Evolutionary conservation across 352 stramenopile genomes (phyloP).

Genomic region (Pythium pyrilobum): DNA sequence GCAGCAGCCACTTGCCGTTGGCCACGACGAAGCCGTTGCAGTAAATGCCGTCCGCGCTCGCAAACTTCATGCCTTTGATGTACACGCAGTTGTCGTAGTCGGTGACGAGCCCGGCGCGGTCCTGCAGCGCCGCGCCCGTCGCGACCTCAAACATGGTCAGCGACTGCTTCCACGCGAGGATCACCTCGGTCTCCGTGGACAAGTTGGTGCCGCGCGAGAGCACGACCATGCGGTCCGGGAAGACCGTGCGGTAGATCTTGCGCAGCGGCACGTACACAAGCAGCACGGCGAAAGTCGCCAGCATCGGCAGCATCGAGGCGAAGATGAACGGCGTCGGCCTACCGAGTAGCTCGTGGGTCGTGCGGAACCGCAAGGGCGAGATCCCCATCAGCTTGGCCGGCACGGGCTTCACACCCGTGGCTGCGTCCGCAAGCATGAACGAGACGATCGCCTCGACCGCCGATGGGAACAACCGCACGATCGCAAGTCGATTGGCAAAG

Average conservation of each 20-base stretch:
- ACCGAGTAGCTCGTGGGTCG: slow-evolving; percentile 4
- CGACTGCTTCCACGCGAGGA: slow-evolving; percentile 1
- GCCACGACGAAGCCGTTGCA: slow-evolving; percentile 22
- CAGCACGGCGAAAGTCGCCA: slow-evolving; percentile 9
- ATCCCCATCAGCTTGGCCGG: neutral
- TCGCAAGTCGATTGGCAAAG: neutral
- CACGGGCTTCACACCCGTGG: neutral
- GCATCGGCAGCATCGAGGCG: neutral
- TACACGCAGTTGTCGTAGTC: slow-evolving; percentile 21
- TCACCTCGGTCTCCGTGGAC: neutral
- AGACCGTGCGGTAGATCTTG: slow-evolving; percentile 5
- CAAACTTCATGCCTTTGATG: slow-evolving; percentile 25
- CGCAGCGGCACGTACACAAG: slow-evolving; percentile 1
- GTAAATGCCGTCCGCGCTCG: slow-evolving; percentile 21
- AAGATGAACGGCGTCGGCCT: neutral
- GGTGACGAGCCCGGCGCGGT: slow-evolving; percentile 10
- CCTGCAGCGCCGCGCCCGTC: slow-evolving; percentile 13
- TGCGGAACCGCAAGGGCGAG: slow-evolving; percentile 8
- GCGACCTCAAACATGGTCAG: slow-evolving; percentile 18
- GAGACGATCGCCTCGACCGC: neutral
- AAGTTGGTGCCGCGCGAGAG: neutral
- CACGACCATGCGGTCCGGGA: neutral
- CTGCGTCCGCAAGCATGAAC: neutral
- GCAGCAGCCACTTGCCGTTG: slow-evolving; percentile 19
- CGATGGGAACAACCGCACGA: slow-evolving; percentile 4